phyloP scores from a whole-genome alignment of 257 asterid species.

The Primulina tabacum region DNA sequence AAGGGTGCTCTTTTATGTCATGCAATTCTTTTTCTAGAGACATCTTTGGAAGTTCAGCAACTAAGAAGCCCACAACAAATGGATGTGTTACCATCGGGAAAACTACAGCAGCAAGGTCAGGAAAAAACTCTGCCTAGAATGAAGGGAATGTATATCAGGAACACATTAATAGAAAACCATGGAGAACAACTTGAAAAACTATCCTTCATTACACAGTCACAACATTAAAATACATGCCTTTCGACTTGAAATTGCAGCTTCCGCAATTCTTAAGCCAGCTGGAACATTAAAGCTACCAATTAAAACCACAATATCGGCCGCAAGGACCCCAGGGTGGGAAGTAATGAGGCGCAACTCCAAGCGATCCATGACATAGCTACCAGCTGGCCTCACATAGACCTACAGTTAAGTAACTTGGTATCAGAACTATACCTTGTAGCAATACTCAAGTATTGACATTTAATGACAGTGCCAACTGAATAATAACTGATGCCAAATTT shows the following conservation, averaged over 20 bases:
- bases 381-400: conserved; percentile 98
- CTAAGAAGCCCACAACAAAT: conserved; percentile 90
- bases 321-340: conserved; percentile 54
- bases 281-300: conserved; percentile 66
- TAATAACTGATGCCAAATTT: conserved; percentile 9
- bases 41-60: conserved; percentile 73
- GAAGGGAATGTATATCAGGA: conserved; percentile 35
- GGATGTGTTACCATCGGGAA: conserved; percentile 94
- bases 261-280: conserved; percentile 83
- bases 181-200: not conserved
- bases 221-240: conserved; percentile 41
- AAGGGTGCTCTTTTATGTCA: conserved; percentile 37
- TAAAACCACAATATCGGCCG: conserved; percentile 72
- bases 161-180: conserved; percentile 3
- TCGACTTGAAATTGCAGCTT: conserved; percentile 68
- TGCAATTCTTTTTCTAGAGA: conserved; percentile 39
- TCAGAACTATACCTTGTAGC: conserved; percentile 7
- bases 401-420: conserved; percentile 29
- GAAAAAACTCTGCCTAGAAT: conserved; percentile 73
- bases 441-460: not conserved
- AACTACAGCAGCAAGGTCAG: conserved; percentile 81
- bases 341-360: conserved; percentile 84
- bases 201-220: not conserved
- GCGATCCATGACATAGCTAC: conserved; percentile 88
- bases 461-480: conserved; percentile 11